Percentiles rank a stretch among this genome's conserved stretches.
Evolutionary conservation across 495 filamentous ascomycete species (phyloP).

Genomic region (Aspergillus indologenus): DNA sequence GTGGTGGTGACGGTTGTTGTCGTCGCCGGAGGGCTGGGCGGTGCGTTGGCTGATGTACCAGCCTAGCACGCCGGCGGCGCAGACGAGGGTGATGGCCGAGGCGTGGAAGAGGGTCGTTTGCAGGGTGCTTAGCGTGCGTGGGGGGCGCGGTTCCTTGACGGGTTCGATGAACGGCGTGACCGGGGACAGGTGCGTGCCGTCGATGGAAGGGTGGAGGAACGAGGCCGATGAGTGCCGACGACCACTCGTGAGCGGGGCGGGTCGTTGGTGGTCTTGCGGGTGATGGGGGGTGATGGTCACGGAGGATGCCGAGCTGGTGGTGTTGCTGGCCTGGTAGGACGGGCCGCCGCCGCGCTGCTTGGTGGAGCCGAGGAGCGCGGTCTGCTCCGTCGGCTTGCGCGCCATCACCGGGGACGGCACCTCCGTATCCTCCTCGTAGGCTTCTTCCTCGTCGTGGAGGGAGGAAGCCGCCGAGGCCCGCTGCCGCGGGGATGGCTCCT

Average conservation of each 20-base stretch:
- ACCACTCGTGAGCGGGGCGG: conserved; percentile 11
- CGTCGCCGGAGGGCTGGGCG: conserved; percentile 13
- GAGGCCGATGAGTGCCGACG: conserved; percentile 32
- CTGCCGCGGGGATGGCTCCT: conserved; percentile 36
- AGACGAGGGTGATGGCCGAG: conserved; percentile 71
- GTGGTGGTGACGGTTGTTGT: too few species aligned
- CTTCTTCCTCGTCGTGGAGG: conserved; percentile 14
- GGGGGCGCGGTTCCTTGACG: conserved; percentile 21
- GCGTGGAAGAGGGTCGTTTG: conserved; percentile 69
- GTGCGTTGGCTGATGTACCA: conserved; percentile 67
- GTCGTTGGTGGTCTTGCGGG: background rate
- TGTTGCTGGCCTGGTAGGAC: conserved; percentile 16
- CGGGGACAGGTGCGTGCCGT: conserved; percentile 73
- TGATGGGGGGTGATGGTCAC: conserved; percentile 10
- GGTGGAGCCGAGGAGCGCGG: conserved; percentile 29
- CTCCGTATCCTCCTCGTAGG: conserved; percentile 16
- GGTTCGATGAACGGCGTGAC: conserved; percentile 64
- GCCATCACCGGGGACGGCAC: conserved; percentile 12
- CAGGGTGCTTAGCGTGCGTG: conserved; percentile 42
- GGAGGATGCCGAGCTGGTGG: conserved; percentile 8
- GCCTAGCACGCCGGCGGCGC: conserved; percentile 73
- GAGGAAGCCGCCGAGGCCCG: conserved; percentile 10
- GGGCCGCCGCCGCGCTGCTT: conserved; percentile 22
- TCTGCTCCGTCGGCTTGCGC: conserved; percentile 30
- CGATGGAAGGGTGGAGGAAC: conserved; percentile 38